Conservation (phyloP, 768 basidiomycete genomes). For the Russula abietina region DNA sequence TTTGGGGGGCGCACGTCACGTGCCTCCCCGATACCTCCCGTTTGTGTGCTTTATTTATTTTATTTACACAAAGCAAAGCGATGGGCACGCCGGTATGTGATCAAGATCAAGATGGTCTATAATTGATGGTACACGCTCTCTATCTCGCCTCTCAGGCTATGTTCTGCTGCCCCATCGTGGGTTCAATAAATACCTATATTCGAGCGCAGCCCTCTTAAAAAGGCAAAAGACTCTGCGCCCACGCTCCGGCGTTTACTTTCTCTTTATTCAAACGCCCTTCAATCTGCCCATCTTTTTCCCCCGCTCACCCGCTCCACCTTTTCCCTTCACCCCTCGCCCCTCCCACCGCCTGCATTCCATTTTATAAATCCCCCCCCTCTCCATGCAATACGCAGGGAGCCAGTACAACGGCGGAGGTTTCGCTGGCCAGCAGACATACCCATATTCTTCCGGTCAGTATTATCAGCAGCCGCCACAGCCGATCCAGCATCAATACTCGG, state of each 20-base stretch:
- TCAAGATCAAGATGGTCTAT: not conserved
- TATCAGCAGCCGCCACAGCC: constrained; percentile 22
- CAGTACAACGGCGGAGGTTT: constrained; percentile 12
- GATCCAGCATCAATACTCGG: constrained; percentile 23
- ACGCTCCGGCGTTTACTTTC: constrained; percentile 14
- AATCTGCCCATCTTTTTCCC: constrained; percentile 13
- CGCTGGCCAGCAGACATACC: constrained; percentile 10
- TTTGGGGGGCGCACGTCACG: not conserved
- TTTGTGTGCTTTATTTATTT: too few species aligned
- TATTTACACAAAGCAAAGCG: not conserved
- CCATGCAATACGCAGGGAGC: constrained; percentile 15
- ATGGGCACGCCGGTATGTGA: too few species aligned
- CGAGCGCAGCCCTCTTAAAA: constrained; percentile 10
- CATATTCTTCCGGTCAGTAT: constrained; percentile 14
- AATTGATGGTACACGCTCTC: not conserved
- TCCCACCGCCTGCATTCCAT: not conserved
- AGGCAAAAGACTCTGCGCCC: constrained; percentile 22
- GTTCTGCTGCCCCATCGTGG: not conserved
- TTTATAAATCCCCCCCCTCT: not conserved
- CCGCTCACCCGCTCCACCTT: constrained; percentile 12
- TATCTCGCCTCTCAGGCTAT: not conserved
- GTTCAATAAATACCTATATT: not conserved
- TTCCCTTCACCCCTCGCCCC: not conserved
- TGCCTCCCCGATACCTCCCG: not conserved
- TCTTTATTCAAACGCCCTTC: not conserved